These are phyloP conservation scores for Phellopilus nigrolimitatus DNA, from an alignment of 1,284 basidiomycete species.

Conservation along the genomic window DNA sequence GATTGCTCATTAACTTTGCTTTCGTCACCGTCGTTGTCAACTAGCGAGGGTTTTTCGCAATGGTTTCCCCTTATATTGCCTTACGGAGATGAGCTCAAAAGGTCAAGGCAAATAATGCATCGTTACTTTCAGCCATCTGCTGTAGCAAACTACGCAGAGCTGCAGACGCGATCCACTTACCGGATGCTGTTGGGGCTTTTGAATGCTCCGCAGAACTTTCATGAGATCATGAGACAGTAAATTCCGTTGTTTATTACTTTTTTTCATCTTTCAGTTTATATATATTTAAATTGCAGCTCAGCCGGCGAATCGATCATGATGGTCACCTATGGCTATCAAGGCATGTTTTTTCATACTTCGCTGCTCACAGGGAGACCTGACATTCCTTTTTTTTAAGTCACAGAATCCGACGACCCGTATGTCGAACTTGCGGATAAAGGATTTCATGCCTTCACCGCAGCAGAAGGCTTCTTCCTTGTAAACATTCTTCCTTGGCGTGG, in stretches of 20 bases:
- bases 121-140: slow-evolving; percentile 8
- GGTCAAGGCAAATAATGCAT: slow-evolving; percentile 6
- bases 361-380: neutral
- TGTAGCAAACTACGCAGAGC: neutral
- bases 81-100: slow-evolving; percentile 10
- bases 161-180: slow-evolving; percentile 1
- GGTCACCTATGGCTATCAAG: slow-evolving; percentile 10
- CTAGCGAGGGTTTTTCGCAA: too few relatives aligned
- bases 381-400: neutral
- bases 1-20: neutral
- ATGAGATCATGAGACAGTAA: neutral
- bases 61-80: slow-evolving; percentile 9
- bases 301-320: slow-evolving; percentile 9
- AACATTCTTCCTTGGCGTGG: slow-evolving; percentile 12
- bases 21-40: neutral
- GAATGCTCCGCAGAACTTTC: neutral
- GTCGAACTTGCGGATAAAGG: slow-evolving; percentile 17
- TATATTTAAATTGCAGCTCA: neutral
- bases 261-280: neutral
- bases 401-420: slow-evolving; percentile 18
- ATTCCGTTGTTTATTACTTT: too few relatives aligned
- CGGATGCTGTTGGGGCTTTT: slow-evolving; percentile 1
- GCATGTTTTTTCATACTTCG: neutral
- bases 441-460: neutral
- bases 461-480: slow-evolving; percentile 14